A percentile compares a stretch with the other conserved stretches of the same genome.
Evolutionary conservation across 129 eudicot genomes (phyloP).

Genomic region (Gnaphalium uliginosum): DNA sequence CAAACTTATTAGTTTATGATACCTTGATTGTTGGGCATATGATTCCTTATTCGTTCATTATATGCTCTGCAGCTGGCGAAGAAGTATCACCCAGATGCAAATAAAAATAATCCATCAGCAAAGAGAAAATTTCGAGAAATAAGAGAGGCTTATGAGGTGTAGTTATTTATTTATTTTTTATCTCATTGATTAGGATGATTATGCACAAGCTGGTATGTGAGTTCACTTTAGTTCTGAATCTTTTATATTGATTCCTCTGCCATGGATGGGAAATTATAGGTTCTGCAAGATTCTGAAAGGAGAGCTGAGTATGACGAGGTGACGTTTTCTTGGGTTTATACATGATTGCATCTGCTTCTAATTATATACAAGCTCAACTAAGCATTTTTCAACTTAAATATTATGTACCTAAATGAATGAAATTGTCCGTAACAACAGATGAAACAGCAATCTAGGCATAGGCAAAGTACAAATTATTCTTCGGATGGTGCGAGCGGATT

Average conservation of each 20-base stretch:
- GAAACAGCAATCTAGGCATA: slow-evolving; percentile 39
- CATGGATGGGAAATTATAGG: slow-evolving; percentile 54
- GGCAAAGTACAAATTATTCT: slow-evolving; percentile 40
- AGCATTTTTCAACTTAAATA: slow-evolving; percentile 17
- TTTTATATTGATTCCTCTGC: slow-evolving; percentile 3
- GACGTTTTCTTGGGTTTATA: slow-evolving; percentile 23
- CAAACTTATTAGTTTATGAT: neutral
- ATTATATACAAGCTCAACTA: neutral
- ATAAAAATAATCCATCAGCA: slow-evolving; percentile 72
- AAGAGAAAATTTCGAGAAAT: slow-evolving; percentile 93
- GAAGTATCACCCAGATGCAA: slow-evolving; percentile 93
- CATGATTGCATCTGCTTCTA: slow-evolving; percentile 17
- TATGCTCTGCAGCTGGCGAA: slow-evolving; percentile 71
- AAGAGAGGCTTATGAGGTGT: slow-evolving; percentile 97
- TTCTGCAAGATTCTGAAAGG: slow-evolving; percentile 69
- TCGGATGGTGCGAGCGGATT: slow-evolving; percentile 43
- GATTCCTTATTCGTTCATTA: slow-evolving; percentile 9
- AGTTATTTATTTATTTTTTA: slow-evolving; percentile 4
- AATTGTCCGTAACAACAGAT: slow-evolving; percentile 31
- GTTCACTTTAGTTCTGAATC: slow-evolving; percentile 3
- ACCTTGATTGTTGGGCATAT: neutral
- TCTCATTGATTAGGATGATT: slow-evolving; percentile 11
- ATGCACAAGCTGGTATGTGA: neutral
- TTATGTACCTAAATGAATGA: slow-evolving; percentile 8
- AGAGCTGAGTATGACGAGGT: slow-evolving; percentile 90